Percentiles rank a stretch among this genome's conserved stretches.
phyloP scores from a whole-genome alignment of 2,329 filamentous ascomycete genomes.

The Fusarium anguioides region DNA sequence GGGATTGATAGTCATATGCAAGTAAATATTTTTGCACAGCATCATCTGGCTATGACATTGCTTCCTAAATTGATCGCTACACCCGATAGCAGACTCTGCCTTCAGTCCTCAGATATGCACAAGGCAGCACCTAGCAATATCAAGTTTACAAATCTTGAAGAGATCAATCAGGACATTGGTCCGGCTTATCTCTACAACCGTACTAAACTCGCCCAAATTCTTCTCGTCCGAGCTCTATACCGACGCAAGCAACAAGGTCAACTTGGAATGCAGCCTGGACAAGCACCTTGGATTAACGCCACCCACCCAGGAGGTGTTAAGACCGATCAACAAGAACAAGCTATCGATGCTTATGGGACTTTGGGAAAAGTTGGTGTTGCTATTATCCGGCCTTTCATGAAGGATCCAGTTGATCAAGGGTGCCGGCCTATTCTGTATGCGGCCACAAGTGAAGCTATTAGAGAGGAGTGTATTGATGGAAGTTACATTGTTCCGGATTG shows the following conservation, averaged over 20 bases:
- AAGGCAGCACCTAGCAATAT: neutral
- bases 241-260: constrained; percentile 4
- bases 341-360: constrained; percentile 4
- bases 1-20: constrained; percentile 18
- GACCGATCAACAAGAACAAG: constrained; percentile 7
- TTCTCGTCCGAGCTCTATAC: neutral
- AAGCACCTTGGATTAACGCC: constrained; percentile 10
- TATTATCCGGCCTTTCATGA: neutral
- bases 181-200: constrained; percentile 5
- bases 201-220: neutral
- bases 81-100: constrained; percentile 1
- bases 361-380: constrained; percentile 8
- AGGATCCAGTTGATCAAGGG: constrained; percentile 6
- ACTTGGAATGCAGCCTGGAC: constrained; percentile 1
- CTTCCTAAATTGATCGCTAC: constrained; percentile 7
- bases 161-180: constrained; percentile 8
- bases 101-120: constrained; percentile 3
- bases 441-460: constrained; percentile 1
- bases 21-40: constrained; percentile 14
- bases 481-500: constrained; percentile 6
- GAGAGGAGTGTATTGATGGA: constrained; percentile 1
- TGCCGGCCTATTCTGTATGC: constrained; percentile 13
- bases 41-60: constrained; percentile 15
- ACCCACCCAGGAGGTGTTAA: constrained; percentile 17
- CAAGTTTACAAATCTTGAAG: neutral